Percentiles rank a stretch among this genome's conserved stretches.
phyloP scores from a whole-genome alignment of 495 filamentous ascomycete genomes.

The Penicillium tannophilum region DNA sequence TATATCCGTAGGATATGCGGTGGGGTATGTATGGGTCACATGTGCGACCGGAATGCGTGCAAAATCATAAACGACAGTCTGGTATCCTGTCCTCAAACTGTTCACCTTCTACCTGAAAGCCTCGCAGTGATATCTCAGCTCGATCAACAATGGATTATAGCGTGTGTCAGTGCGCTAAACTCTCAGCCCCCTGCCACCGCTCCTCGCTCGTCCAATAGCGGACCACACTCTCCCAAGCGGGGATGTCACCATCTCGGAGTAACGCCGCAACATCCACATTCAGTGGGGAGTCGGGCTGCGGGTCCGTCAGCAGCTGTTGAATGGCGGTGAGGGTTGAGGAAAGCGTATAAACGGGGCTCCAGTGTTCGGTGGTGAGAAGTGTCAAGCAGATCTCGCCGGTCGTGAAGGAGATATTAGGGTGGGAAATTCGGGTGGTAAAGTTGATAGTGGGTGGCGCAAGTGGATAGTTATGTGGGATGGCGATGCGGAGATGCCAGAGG shows the following conservation, averaged over 20 bases:
- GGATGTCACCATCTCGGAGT: constrained; percentile 69
- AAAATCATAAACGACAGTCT: not conserved
- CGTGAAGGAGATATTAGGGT: constrained; percentile 79
- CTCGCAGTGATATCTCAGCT: not conserved
- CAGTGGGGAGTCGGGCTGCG: constrained; percentile 79
- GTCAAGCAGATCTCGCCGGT: constrained; percentile 95
- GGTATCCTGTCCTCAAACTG: not conserved
- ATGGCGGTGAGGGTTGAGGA: constrained; percentile 75
- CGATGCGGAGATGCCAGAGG: constrained; percentile 79
- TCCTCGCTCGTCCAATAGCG: constrained; percentile 71
- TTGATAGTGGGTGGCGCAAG: constrained; percentile 69
- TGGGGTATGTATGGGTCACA: constrained; percentile 24
- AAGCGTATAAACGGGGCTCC: constrained; percentile 84
- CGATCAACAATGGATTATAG: not conserved
- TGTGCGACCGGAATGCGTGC: constrained; percentile 11
- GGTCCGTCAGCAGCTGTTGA: constrained; percentile 73
- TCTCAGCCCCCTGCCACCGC: constrained; percentile 35
- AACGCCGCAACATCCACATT: constrained; percentile 87
- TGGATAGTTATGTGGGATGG: constrained; percentile 78
- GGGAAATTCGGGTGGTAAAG: constrained; percentile 81
- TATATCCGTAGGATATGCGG: constrained; percentile 24
- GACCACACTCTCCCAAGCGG: constrained; percentile 79
- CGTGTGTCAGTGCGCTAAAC: constrained; percentile 16
- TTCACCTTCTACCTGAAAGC: not conserved
- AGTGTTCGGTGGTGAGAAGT: constrained; percentile 72